Conservation (phyloP, 768 basidiomycete genomes). For the Mycena rebaudengoi region DNA sequence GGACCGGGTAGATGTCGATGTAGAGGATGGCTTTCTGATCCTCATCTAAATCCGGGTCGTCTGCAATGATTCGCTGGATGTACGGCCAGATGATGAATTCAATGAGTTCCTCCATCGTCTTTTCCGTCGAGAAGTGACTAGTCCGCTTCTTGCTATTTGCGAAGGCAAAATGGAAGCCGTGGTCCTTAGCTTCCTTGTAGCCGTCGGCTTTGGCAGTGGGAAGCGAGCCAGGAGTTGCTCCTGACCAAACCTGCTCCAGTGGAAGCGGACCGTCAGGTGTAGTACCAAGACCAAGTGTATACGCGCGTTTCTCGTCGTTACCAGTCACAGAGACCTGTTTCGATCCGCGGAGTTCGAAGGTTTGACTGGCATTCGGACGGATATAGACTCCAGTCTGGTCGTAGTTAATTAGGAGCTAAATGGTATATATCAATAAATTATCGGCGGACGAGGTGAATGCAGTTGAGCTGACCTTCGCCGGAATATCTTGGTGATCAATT, state of each 20-base stretch:
- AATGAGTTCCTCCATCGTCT: too few relatives aligned
- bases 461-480: background rate
- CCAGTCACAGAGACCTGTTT: background rate
- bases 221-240: background rate
- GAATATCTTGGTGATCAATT: background rate
- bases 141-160: too few relatives aligned
- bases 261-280: conserved; percentile 11
- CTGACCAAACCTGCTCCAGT: background rate
- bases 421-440: background rate
- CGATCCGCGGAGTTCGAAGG: background rate
- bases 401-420: background rate
- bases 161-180: too few relatives aligned
- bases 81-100: too few relatives aligned
- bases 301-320: background rate
- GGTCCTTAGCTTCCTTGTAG: too few relatives aligned
- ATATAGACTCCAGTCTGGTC: background rate
- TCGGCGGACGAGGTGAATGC: background rate
- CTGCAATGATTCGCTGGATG: background rate
- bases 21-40: conserved; percentile 24
- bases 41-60: background rate
- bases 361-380: background rate
- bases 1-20: conserved; percentile 35
- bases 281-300: conserved; percentile 20
- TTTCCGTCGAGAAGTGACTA: too few relatives aligned
- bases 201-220: background rate